These are phyloP conservation scores for Candida coquimbonensis DNA, from an alignment of 805 yeast genomes.

Conservation along the genomic window DNA sequence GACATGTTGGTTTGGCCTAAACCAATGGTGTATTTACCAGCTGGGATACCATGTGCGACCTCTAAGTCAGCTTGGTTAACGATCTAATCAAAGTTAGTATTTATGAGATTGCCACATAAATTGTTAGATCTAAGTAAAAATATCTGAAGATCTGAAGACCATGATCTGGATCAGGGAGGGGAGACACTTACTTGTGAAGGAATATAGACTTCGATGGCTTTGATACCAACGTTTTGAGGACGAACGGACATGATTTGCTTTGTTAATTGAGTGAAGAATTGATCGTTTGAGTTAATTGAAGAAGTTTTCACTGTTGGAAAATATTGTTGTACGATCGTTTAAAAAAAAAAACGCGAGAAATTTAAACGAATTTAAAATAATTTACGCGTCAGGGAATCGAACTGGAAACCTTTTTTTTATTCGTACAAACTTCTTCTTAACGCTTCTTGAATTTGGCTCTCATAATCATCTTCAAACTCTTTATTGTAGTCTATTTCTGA, in stretches of 20 bases:
- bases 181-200: slow-evolving; percentile 55
- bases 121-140: neutral
- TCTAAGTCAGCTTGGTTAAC: slow-evolving; percentile 90
- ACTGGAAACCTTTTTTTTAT: neutral
- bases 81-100: slow-evolving; percentile 26
- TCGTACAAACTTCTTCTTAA: slow-evolving; percentile 19
- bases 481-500: neutral
- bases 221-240: slow-evolving; percentile 90
- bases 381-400: too few species aligned
- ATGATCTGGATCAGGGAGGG: neutral
- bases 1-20: slow-evolving; percentile 98
- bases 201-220: slow-evolving; percentile 88
- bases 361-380: too few species aligned
- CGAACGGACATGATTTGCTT: slow-evolving; percentile 17
- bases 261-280: neutral
- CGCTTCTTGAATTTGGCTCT: slow-evolving; percentile 18
- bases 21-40: slow-evolving; percentile 97
- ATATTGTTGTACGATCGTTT: slow-evolving; percentile 2
- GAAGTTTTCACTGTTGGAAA: neutral
- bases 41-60: slow-evolving; percentile 72
- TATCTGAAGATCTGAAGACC: neutral
- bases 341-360: neutral
- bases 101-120: neutral
- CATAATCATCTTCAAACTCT: slow-evolving; percentile 6
- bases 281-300: neutral